Evolutionary conservation across 2,329 filamentous ascomycete genomes (phyloP), one percentile per base, ranked within the genome.

Genomic region (Metarhizium anisopliae): DNA sequence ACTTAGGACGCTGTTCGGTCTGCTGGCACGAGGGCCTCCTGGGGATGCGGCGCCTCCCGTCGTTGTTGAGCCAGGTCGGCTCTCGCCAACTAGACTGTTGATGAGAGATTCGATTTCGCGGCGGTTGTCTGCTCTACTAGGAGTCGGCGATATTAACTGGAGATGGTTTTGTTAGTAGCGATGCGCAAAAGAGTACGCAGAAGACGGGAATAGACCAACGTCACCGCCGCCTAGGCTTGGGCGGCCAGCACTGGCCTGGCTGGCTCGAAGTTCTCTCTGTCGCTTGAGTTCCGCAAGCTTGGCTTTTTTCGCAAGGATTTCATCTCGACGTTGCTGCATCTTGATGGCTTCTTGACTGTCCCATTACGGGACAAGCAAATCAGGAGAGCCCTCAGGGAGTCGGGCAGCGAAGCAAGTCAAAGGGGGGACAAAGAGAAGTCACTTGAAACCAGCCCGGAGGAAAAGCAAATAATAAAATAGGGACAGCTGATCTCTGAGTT

Each of bases 241-340:
- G 62, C 90, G 83, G 63, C 78, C 84, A 59, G 81, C 81, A 58
- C 79, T 83, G 64, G 89, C 84, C 69, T 95, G 89, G 68, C 82
- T 89, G 61, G 89, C 83, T 58, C 92, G 83, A 64, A 93, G 76
- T 70, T 95, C 91, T 64, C 94, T 84, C 75, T 96, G 91, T 59
- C 89, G 84, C 77, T 96, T 96, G 62, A 99, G 82, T 80, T 97
- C 94, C 52, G 90, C 92, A 66, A 99, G 90, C 79, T 94, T 96
- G 60, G 92, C 93, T 78, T 90, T 93, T 77, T 99, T 99, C 63
- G 91, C 92, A 65, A 94, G 78, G 64, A 99, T 96, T 78, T 99
- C 94, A 78, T 96, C 91, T 77, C 90, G 88, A 66, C 92, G 87
- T 79, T 92, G 86, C 75, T 87, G 84, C 79, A 87, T 86, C 62